Evolutionary conservation across 345 rosid species (phyloP), one percentile per base, ranked within the genome.

Genomic region (Trapa bicornis): DNA sequence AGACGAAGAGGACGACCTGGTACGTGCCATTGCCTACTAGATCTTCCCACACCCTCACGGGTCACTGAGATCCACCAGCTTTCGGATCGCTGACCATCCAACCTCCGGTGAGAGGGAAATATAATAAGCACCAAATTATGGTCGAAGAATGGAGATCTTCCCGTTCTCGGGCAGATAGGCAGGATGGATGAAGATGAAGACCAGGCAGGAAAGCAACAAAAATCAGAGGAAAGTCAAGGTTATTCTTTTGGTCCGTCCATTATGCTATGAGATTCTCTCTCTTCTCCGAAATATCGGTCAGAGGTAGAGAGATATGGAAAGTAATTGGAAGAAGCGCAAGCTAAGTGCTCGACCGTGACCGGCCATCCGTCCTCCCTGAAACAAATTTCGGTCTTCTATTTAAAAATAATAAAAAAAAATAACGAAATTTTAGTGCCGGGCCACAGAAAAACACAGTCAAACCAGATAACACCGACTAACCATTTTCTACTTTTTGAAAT

Each of bases 1-100:
- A 0, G 80, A 75, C 8, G 78, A 69, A 15, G 75, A 77, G 14
- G 82, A 80, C 53, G 84, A 83, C 82, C 86, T 81, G 58, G 60
- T 68, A 77, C 84, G 80, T 58, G 77, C 84, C 85, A 84, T 81
- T 7, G 38, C 36, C 32, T 11, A 39, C 39, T 13, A 64, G 48
- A 64, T 38, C 67, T n/a, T 50, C 67, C 67, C 35, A 64, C 67
- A 42, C 50, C 6, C 16, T 22, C 13, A 6, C 1, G 48, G 48
- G 33, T 8, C 32, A 64, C 17, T n/a, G 14, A 64, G 67, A 12
- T 6, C 32, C 32, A 6, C 45, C 61, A 3, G 1, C 10, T 67
- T 53, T 37, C 39, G 17, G 69, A 67, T 67, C 69, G 15, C 17
- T 1, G 1, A 41, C 16, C 5, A 58, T 8, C 38, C 63, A 6